These are phyloP conservation scores for Amanita jacksonii DNA, from an alignment of 768 basidiomycete species.

Conservation along the genomic window DNA sequence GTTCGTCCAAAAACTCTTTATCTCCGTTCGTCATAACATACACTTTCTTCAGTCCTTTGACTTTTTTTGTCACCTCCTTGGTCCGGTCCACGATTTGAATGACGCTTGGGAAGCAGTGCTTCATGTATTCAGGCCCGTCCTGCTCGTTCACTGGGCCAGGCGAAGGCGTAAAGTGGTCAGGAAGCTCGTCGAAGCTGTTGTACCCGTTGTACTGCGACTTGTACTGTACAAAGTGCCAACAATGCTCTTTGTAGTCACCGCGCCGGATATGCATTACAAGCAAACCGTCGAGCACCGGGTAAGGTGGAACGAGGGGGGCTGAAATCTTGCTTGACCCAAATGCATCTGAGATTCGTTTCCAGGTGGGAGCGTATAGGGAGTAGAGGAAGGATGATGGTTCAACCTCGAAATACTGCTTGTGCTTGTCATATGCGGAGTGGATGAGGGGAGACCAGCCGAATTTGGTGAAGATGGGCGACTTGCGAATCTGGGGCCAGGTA, in stretches of 20 bases:
- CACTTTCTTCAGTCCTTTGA: slow-evolving; percentile 28
- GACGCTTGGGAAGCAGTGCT: slow-evolving; percentile 45
- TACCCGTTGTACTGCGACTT: slow-evolving; percentile 13
- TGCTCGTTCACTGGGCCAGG: background rate
- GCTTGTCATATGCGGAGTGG: slow-evolving; percentile 8
- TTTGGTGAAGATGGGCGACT: slow-evolving; percentile 10
- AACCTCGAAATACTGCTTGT: slow-evolving; percentile 7
- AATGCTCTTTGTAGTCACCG: slow-evolving; percentile 13
- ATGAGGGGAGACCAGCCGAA: slow-evolving; percentile 14
- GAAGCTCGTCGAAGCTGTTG: slow-evolving; percentile 11
- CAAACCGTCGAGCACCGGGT: slow-evolving; percentile 5
- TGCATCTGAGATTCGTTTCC: background rate
- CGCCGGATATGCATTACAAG: slow-evolving; percentile 14
- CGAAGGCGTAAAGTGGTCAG: slow-evolving; percentile 9
- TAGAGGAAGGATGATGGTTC: background rate
- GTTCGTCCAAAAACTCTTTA: slow-evolving; percentile 34
- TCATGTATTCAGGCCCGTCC: slow-evolving; percentile 25
- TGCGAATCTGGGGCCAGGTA: slow-evolving; percentile 12
- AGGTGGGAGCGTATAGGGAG: background rate
- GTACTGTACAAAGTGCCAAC: slow-evolving; percentile 8
- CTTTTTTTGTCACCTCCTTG: slow-evolving; percentile 16
- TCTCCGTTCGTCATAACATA: slow-evolving; percentile 63
- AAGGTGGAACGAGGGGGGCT: background rate
- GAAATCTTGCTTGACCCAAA: background rate
- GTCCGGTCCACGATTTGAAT: slow-evolving; percentile 39